phyloP scores from a whole-genome alignment of 495 filamentous ascomycete species.

The Neohortaea acidophila region DNA sequence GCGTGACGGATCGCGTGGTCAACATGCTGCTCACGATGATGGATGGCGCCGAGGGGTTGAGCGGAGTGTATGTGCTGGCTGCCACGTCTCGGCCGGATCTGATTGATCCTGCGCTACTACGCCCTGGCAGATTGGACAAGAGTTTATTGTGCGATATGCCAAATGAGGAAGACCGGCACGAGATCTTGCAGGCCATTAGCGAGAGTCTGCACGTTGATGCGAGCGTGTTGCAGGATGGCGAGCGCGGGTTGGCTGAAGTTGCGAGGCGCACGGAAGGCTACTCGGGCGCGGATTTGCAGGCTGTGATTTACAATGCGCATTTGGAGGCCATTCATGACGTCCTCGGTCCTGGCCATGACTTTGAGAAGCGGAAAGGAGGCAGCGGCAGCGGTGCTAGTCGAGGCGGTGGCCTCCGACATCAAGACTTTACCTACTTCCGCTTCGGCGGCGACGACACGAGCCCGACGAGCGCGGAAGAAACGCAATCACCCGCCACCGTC shows the following conservation, averaged over 20 bases:
- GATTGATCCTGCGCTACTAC: slow-evolving; percentile 81
- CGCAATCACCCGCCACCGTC: slow-evolving; percentile 5
- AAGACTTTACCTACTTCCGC: slow-evolving; percentile 66
- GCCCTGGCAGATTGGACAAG: slow-evolving; percentile 86
- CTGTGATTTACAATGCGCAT: slow-evolving; percentile 89
- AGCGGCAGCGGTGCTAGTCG: slow-evolving; percentile 15
- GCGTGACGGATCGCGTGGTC: slow-evolving; percentile 95
- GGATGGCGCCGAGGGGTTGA: slow-evolving; percentile 92
- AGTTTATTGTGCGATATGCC: slow-evolving; percentile 81
- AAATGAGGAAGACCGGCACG: slow-evolving; percentile 55
- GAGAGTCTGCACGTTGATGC: slow-evolving; percentile 57
- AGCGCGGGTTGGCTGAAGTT: slow-evolving; percentile 46
- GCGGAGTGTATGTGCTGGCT: slow-evolving; percentile 88
- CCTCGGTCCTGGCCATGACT: slow-evolving; percentile 41
- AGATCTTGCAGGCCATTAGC: slow-evolving; percentile 71
- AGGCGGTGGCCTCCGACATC: slow-evolving; percentile 29
- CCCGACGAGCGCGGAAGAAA: neutral
- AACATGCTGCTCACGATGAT: slow-evolving; percentile 97
- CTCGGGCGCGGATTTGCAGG: slow-evolving; percentile 86
- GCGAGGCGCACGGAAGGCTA: slow-evolving; percentile 75
- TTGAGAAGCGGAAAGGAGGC: slow-evolving; percentile 12
- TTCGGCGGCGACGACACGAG: slow-evolving; percentile 44
- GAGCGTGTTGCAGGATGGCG: slow-evolving; percentile 30
- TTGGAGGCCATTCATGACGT: slow-evolving; percentile 92
- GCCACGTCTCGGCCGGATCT: slow-evolving; percentile 83